Conservation (phyloP, 2,329 filamentous ascomycete genomes). For the Ceratocystis cubensis region DNA sequence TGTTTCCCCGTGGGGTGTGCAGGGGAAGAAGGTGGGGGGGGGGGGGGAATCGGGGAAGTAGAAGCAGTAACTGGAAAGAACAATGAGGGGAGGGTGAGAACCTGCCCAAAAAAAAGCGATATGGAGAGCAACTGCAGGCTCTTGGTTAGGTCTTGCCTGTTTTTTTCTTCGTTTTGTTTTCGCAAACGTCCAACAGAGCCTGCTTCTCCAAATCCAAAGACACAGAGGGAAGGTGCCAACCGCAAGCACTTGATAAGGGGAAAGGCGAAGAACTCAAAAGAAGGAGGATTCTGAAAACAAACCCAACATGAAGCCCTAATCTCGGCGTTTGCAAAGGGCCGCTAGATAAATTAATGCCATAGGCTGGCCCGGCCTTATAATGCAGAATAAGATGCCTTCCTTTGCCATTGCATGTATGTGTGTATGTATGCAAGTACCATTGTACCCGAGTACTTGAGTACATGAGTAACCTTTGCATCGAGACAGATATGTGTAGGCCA, state of each 20-base stretch:
- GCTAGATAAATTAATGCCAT: not conserved
- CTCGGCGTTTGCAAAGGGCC: not conserved
- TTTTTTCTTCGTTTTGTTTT: not conserved
- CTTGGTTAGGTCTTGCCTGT: not conserved
- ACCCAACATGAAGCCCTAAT: not conserved
- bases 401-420: not conserved
- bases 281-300: not conserved
- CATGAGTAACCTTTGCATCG: not conserved
- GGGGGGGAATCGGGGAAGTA: not conserved
- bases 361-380: not conserved
- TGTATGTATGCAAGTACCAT: not conserved
- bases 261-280: not conserved
- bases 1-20: slow-evolving; percentile 3
- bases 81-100: not conserved
- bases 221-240: not conserved
- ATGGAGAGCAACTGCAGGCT: not conserved
- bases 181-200: not conserved
- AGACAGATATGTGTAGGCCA: no score
- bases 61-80: not conserved
- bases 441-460: not conserved
- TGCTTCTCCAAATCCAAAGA: not conserved
- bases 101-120: not conserved
- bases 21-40: not conserved
- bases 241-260: not conserved
- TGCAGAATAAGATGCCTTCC: not conserved